Conservation (phyloP, 2,329 filamentous ascomycete species). For the Dactylonectria macrodidyma region DNA sequence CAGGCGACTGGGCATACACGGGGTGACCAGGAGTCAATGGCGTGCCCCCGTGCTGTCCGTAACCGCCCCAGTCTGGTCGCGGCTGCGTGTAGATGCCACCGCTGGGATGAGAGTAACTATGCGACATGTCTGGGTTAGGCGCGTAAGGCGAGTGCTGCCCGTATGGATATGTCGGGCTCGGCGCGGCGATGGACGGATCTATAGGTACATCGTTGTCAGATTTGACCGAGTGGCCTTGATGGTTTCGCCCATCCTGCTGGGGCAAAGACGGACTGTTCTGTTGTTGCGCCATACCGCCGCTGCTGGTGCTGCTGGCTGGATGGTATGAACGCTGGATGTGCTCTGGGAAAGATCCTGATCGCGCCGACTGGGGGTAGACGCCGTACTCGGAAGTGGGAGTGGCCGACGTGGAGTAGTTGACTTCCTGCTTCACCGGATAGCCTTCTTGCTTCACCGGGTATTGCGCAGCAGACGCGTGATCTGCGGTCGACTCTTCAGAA, state of each 20-base stretch:
- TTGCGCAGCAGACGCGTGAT: constrained; percentile 93
- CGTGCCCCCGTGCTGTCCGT: constrained; percentile 68
- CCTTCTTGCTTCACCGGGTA: constrained; percentile 87
- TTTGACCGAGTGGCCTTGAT: constrained; percentile 84
- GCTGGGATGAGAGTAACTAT: constrained; percentile 77
- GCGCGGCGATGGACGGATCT: constrained; percentile 97
- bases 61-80: constrained; percentile 82
- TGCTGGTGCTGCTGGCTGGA: constrained; percentile 80
- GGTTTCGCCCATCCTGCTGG: constrained; percentile 85
- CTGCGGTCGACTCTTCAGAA: constrained; percentile 90
- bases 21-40: constrained; percentile 67
- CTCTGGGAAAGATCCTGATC: constrained; percentile 88
- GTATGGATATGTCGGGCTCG: constrained; percentile 91
- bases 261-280: constrained; percentile 97
- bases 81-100: constrained; percentile 77
- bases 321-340: constrained; percentile 90
- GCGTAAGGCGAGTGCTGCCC: constrained; percentile 90
- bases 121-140: constrained; percentile 87
- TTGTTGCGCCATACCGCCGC: constrained; percentile 95
- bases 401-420: constrained; percentile 82
- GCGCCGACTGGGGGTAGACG: constrained; percentile 81
- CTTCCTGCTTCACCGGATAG: constrained; percentile 87
- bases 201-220: constrained; percentile 98
- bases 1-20: constrained; percentile 70
- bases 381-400: constrained; percentile 93